A percentile compares a stretch with the other conserved stretches of the same genome.
These are phyloP conservation scores for Pisolithus thermaeus DNA, from an alignment of 1,284 basidiomycete genomes.

Conservation along the genomic window DNA sequence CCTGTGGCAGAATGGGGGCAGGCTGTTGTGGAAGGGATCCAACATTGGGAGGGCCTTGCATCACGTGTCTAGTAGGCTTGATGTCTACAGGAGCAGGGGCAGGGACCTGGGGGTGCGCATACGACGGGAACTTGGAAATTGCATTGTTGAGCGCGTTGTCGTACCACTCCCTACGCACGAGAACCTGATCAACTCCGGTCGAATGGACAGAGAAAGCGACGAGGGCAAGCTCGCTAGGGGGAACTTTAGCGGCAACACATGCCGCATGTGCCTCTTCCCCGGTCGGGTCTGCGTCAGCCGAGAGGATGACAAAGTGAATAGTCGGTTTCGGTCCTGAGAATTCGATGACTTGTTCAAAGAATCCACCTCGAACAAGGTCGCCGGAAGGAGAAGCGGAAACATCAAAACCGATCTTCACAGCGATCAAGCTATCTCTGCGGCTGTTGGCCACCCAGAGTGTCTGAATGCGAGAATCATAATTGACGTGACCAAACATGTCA, in stretches of 20 bases:
- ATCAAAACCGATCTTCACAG: conserved; percentile 68
- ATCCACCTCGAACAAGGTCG: conserved; percentile 54
- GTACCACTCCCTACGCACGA: conserved; percentile 78
- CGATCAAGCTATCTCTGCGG: conserved; percentile 77
- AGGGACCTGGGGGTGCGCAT: conserved; percentile 30
- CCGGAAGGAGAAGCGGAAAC: conserved; percentile 45
- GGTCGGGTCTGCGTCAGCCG: conserved; percentile 70
- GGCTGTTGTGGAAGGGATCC: conserved; percentile 12
- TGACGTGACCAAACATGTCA: conserved; percentile 81
- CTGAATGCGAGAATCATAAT: conserved; percentile 74
- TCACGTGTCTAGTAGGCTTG: conserved; percentile 34
- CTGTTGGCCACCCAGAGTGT: conserved; percentile 82
- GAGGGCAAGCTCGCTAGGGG: conserved; percentile 67
- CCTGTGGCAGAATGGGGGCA: conserved; percentile 24
- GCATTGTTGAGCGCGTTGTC: conserved; percentile 54
- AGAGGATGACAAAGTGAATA: conserved; percentile 80
- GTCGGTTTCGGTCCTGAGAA: conserved; percentile 78
- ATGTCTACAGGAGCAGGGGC: conserved; percentile 27
- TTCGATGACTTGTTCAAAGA: conserved; percentile 75
- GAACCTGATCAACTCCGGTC: conserved; percentile 75
- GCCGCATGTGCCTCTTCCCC: conserved; percentile 76
- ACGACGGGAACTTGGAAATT: conserved; percentile 58
- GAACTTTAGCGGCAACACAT: conserved; percentile 71
- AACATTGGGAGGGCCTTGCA: conserved; percentile 25
- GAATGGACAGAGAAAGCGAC: conserved; percentile 81